Evolutionary conservation across 768 basidiomycete species (phyloP), one percentile per base, ranked within the genome.

Genomic region (Amanita molliuscula): DNA sequence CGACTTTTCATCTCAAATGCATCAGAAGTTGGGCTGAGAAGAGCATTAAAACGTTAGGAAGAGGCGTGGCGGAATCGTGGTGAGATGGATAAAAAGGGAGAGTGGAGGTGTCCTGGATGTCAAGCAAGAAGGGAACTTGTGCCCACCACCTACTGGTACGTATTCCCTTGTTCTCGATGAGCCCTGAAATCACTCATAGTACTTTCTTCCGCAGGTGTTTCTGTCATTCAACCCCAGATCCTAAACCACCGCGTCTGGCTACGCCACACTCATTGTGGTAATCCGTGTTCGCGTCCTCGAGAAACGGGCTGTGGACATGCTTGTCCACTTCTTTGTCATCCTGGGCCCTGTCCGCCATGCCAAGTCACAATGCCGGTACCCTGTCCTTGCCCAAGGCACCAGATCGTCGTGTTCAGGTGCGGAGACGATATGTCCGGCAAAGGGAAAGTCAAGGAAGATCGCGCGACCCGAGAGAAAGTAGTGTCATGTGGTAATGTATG

Each of bases 311-410:
- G 95, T 56, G 71, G 73, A 0, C 95, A 97, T 60, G 72, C 89
- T 0, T 98, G 94, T 62, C 79, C 92, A 0, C 61, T 92, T 11
- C 70, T 72, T 11, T 98, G 95, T 59, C 95, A 97, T 62, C 95
- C 96, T 0, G 96, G 95, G 0, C 96, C 95, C 0, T 99, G 96
- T 66, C 94, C 94, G 0, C 92, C 92, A 0, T 99, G 96, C 60
- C 78, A 81, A 54, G 76, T 95, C 9, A 88, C 85, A 4, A 79
- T 86, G 0, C 75, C 78, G 37, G 66, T 81, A n/a, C 68, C 74
- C 1, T 99, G 96, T 61, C 82, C 88, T 45, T 97, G 93, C 55
- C 71, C 72, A n/a, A 76, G 77, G 42, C 75, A 78, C 53, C 72
- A 77, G 29, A 63, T 68, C 1, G 67, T 86, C 42, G 72, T 77